phyloP scores from a whole-genome alignment of 768 basidiomycete genomes.

The Phlebiopsis flavidoalba region DNA sequence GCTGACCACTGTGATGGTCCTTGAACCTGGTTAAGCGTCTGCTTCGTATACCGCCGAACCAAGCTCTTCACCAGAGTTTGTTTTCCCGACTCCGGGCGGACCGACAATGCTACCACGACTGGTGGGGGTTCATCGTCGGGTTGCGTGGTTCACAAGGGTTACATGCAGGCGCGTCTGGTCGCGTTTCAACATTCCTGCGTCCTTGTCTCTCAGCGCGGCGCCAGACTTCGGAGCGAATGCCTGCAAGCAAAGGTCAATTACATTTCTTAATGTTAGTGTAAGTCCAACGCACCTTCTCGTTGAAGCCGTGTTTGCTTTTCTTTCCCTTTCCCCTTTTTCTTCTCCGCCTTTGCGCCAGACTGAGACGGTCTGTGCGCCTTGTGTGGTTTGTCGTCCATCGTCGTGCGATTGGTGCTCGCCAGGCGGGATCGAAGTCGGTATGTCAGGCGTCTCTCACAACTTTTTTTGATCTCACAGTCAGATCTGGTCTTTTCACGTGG shows the following conservation, averaged over 20 bases:
- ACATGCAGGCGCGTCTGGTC: conserved; percentile 96
- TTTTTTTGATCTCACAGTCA: not conserved
- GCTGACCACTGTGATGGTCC: conserved; percentile 91
- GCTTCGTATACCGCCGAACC: conserved; percentile 89
- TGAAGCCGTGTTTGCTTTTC: conserved; percentile 74
- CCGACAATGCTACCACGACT: conserved; percentile 90
- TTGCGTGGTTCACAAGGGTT: conserved; percentile 92
- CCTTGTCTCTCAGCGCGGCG: conserved; percentile 86
- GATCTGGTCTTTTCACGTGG: not conserved
- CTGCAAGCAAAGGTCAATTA: conserved; percentile 31
- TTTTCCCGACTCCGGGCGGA: conserved; percentile 93
- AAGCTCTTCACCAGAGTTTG: conserved; percentile 90
- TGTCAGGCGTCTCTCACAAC: not conserved
- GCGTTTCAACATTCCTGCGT: conserved; percentile 82
- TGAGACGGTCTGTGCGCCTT: conserved; percentile 77
- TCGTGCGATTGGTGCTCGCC: not conserved
- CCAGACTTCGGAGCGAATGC: conserved; percentile 94
- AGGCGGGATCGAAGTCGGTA: not conserved
- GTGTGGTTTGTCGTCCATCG: conserved; percentile 73
- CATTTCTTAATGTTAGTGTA: not conserved
- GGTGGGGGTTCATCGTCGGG: conserved; percentile 91
- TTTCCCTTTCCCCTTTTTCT: conserved; percentile 63
- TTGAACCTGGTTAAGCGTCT: conserved; percentile 81
- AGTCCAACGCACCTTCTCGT: conserved; percentile 72
- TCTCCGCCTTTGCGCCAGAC: conserved; percentile 68